These are phyloP conservation scores for Vaccinium myrtillus DNA, from an alignment of 148 eudicot species.

Conservation along the genomic window DNA sequence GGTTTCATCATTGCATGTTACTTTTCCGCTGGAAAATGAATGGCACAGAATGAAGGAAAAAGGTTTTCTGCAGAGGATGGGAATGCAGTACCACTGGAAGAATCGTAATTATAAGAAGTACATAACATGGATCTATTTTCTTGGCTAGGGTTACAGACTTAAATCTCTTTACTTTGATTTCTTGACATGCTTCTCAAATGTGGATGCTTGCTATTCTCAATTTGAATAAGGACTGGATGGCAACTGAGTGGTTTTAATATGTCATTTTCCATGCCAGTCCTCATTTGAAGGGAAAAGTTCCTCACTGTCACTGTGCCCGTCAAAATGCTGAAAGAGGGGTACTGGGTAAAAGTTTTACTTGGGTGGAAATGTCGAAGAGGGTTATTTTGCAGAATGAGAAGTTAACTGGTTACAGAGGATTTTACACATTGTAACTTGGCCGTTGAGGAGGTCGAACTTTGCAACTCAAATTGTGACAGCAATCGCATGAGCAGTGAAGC, in stretches of 20 bases:
- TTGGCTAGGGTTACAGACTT: neutral
- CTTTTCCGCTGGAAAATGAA: slow-evolving; percentile 74
- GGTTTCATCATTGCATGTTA: slow-evolving; percentile 90
- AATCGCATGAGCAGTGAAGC: neutral
- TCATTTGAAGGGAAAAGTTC: neutral
- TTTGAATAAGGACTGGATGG: neutral
- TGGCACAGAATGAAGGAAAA: slow-evolving; percentile 66
- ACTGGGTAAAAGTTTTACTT: neutral
- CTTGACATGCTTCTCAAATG: slow-evolving; percentile 6
- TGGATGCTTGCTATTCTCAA: slow-evolving; percentile 4
- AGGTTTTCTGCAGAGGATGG: slow-evolving; percentile 90
- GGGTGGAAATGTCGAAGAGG: neutral
- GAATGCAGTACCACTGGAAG: slow-evolving; percentile 99
- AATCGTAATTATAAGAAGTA: slow-evolving; percentile 84
- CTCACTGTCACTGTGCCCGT: neutral
- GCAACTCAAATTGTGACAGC: neutral
- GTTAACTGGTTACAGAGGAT: neutral
- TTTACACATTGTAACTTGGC: neutral
- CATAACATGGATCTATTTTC: slow-evolving; percentile 1
- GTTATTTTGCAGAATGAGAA: neutral
- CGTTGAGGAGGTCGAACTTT: neutral
- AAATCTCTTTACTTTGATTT: neutral
- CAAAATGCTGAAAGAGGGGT: neutral
- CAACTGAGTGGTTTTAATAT: neutral
- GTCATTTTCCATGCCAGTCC: neutral